phyloP scores from a whole-genome alignment of 2,329 filamentous ascomycete species.

The Tolypocladium pustulatum region DNA sequence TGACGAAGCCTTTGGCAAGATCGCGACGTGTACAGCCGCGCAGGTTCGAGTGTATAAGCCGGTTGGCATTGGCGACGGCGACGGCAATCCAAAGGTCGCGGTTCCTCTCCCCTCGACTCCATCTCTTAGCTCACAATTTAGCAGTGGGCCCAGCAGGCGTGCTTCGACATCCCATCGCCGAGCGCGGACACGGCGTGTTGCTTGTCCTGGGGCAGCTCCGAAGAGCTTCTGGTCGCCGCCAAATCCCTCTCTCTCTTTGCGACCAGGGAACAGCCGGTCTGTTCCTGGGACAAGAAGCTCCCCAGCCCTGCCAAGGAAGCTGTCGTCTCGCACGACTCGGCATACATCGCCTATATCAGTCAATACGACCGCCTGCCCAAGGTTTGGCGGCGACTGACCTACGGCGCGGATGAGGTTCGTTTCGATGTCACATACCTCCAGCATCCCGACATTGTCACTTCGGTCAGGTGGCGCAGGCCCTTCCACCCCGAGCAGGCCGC shows the following conservation, averaged over 20 bases:
- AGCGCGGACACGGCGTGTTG: conserved; percentile 24
- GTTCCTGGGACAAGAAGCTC: conserved; percentile 64
- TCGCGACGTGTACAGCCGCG: conserved; percentile 60
- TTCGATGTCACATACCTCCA: conserved; percentile 87
- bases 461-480: conserved; percentile 75
- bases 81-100: conserved; percentile 52
- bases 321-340: conserved; percentile 74
- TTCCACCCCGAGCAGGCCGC: conserved; percentile 66
- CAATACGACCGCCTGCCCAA: conserved; percentile 76
- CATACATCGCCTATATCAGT: conserved; percentile 74
- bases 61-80: conserved; percentile 55
- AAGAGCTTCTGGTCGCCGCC: conserved; percentile 76
- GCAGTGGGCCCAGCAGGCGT: conserved; percentile 56
- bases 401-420: conserved; percentile 69
- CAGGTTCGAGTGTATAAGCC: conserved; percentile 71
- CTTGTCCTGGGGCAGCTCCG: conserved; percentile 78
- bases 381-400: conserved; percentile 81
- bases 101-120: conserved; percentile 11
- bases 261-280: conserved; percentile 34
- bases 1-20: conserved; percentile 74
- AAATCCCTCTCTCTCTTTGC: conserved; percentile 59
- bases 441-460: conserved; percentile 74
- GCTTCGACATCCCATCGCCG: conserved; percentile 34
- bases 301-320: conserved; percentile 67
- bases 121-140: conserved; percentile 10